Evolutionary conservation across 768 basidiomycete genomes (phyloP), one percentile per base, ranked within the genome.

Genomic region (Mycena chlorophos): DNA sequence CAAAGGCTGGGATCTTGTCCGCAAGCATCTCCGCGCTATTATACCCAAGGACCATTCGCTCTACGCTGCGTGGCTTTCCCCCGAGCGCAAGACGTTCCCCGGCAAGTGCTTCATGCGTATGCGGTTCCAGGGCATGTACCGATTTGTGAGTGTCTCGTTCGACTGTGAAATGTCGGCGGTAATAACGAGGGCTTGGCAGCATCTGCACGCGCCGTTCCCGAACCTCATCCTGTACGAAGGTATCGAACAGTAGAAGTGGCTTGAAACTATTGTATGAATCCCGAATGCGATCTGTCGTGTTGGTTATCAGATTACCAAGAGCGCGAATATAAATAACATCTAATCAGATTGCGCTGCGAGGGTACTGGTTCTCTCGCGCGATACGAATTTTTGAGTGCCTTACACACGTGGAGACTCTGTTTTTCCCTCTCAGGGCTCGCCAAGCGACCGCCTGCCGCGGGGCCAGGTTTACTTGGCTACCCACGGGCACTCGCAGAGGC

Each of bases 71-170:
- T 84, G 82, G 83, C 68, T 83, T 49, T 73, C 76, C 13, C 73
- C 75, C 19, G 77, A 78, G 28, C 72, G 70, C 31, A 78, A 72
- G 60, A 80, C 76, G 5, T 63, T 84, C 30, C 76, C 77, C 13
- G 80, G 79, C 3, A 83, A 83, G 63, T 83, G 81, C 61, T 81
- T 80, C 64, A 70, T 85, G 66, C 74, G 81, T 22, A 84, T 83
- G 82, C 71, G 81, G 52, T 77, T 82, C 73, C 73, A 78, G 30
- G 80, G 76, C 46, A 78, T 79, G 77, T 79, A 80, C 71, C 71
- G 80, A 66, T 78, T 77, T 63, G 81, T 83, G 61, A 73, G 81
- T 75, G 14, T 34, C 22, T 26, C 23, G 38, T 5, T 51, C 30
- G 48, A 38, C 30, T 28, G 46, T 54, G 31, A 19, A 5, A 38